phyloP scores from a whole-genome alignment of 352 stramenopile species.

The Paralagenidium karlingii region DNA sequence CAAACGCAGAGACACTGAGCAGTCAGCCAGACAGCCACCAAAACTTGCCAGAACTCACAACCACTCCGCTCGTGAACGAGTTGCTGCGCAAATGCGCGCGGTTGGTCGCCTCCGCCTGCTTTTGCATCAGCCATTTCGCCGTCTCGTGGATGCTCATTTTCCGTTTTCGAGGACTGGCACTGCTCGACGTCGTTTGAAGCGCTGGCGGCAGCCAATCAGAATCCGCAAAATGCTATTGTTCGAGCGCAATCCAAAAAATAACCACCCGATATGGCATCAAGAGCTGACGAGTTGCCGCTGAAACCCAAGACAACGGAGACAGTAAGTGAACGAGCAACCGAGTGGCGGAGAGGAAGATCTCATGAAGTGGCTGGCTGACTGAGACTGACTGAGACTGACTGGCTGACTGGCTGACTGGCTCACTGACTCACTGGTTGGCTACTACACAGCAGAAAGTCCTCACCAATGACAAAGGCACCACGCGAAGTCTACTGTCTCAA shows the following conservation, averaged over 20 bases:
- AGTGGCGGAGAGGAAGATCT: neutral
- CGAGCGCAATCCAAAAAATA: too few species aligned
- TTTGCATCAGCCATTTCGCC: slow-evolving; percentile 19
- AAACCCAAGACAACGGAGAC: neutral
- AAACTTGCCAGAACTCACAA: slow-evolving; percentile 12
- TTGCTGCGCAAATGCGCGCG: slow-evolving; percentile 9
- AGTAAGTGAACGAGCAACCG: neutral
- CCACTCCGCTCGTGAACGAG: slow-evolving; percentile 23
- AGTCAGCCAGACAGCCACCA: neutral
- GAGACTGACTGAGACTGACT: neutral
- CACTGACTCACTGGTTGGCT: neutral
- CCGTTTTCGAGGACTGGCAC: slow-evolving; percentile 4
- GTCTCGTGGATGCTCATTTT: slow-evolving; percentile 12
- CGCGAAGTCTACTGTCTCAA: slow-evolving; percentile 50
- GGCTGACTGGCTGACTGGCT: neutral
- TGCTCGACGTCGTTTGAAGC: neutral
- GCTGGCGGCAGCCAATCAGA: too few species aligned
- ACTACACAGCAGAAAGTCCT: neutral
- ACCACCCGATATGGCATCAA: too few species aligned
- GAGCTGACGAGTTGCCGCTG: too few species aligned
- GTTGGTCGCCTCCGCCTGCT: slow-evolving; percentile 16
- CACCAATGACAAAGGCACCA: neutral
- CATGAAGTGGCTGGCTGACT: neutral
- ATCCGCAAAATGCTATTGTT: too few species aligned
- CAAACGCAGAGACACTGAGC: neutral